Percentiles rank a stretch among this genome's conserved stretches.
Evolutionary conservation across 305 asterid species (phyloP).

Genomic region (Nicotiana rustica): DNA sequence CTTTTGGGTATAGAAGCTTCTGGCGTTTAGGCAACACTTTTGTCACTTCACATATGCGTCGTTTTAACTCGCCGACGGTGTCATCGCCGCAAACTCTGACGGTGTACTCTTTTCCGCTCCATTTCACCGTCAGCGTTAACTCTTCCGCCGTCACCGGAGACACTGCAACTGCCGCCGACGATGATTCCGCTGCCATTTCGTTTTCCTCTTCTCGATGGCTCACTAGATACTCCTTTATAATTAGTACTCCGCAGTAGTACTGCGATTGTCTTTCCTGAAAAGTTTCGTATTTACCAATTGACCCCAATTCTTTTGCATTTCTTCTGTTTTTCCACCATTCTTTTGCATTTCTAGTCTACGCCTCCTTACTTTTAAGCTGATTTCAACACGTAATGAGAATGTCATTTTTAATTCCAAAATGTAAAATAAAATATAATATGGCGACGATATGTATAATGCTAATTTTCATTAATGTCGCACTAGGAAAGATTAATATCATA

Average conservation of each 20-base stretch:
- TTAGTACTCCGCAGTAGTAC: background rate
- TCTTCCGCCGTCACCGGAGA: slow-evolving; percentile 79
- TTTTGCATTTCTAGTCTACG: background rate
- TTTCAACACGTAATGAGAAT: no score
- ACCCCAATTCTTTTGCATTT: slow-evolving; percentile 1
- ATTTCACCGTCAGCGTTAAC: slow-evolving; percentile 82
- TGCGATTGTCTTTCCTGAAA: background rate
- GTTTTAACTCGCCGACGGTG: slow-evolving; percentile 87
- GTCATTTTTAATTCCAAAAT: no score
- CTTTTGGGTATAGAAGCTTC: slow-evolving; percentile 93
- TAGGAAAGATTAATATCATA: no score
- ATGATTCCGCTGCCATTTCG: slow-evolving; percentile 50
- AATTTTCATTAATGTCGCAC: no score
- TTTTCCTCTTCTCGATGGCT: background rate
- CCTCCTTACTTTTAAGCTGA: background rate
- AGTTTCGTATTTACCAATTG: background rate
- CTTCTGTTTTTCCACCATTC: background rate
- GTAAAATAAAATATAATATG: no score
- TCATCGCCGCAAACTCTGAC: slow-evolving; percentile 93
- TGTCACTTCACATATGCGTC: slow-evolving; percentile 83
- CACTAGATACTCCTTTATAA: background rate
- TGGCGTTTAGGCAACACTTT: slow-evolving; percentile 91
- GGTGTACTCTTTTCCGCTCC: slow-evolving; percentile 95
- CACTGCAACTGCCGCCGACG: slow-evolving; percentile 49
- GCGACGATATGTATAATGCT: no score